Conservation (phyloP, 148 eudicot species). For the Cornus suecica region DNA sequence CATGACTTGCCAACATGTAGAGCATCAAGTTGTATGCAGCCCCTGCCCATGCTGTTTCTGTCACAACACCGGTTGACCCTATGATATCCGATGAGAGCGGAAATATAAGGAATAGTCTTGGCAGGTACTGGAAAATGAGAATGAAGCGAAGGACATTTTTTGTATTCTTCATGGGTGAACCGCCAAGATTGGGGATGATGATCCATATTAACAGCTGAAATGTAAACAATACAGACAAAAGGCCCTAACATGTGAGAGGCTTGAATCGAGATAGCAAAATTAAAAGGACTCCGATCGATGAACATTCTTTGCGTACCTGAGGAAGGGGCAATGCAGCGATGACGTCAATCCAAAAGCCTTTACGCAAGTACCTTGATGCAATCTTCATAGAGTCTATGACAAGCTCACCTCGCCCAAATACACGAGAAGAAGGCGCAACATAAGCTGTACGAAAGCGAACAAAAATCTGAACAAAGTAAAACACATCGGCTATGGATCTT, state of each 20-base stretch:
- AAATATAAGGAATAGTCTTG: conserved; percentile 51
- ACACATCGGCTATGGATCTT: conserved; percentile 53
- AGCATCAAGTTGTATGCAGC: conserved; percentile 79
- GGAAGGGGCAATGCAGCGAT: conserved; percentile 81
- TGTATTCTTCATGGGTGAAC: conserved; percentile 63
- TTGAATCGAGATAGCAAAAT: not conserved
- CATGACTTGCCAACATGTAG: conserved; percentile 68
- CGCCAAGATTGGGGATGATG: conserved; percentile 53
- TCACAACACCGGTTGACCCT: conserved; percentile 67
- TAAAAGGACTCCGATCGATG: too few relatives aligned
- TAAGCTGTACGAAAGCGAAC: conserved; percentile 78
- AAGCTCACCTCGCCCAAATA: conserved; percentile 85
- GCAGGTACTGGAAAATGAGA: conserved; percentile 60
- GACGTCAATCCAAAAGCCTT: conserved; percentile 56
- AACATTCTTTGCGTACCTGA: conserved; percentile 43
- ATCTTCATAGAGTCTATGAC: conserved; percentile 60
- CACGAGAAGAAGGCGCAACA: conserved; percentile 78
- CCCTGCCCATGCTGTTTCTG: conserved; percentile 81
- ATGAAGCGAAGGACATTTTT: conserved; percentile 57
- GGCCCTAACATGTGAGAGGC: not conserved
- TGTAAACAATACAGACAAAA: not conserved
- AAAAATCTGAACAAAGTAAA: conserved; percentile 60
- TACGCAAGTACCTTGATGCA: conserved; percentile 47
- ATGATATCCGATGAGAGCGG: conserved; percentile 61
- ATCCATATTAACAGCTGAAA: conserved; percentile 69